Base-by-base conservation (phyloP, 257 asterid genomes). In the Ballota nigra region DNA sequence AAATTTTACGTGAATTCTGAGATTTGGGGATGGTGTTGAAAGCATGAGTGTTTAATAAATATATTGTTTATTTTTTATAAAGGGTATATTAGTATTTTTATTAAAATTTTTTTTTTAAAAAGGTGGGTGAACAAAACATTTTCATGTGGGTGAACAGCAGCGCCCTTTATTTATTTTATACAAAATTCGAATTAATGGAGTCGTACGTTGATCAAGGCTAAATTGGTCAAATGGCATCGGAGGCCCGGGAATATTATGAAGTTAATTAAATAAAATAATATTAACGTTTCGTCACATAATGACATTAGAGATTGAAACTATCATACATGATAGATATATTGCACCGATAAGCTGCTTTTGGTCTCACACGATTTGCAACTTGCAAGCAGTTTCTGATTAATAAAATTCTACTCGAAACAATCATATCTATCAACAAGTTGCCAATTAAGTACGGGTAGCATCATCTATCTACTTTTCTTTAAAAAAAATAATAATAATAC, bases 271-370 rank as follows among this genome's bases (percentile, higher is more conserved):
- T 38, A 20, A 20, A 22, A 24, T 13, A 13, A 23, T 49, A 20
- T 23, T 23, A 41, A 65, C 8, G 7, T 28, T 28, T 5, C 40
- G 29, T 51, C 58, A 51, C 11, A 51, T 18, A 8, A 53, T 29
- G 62, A 49, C 49, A 28, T 67, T 43, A 29, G 23, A 23, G 19
- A 49, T 13, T 51, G 28, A 29, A 67, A 29, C 0, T 7, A 29
- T 15, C 63, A 19, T 53, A 31, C 12, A 26, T 64, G 67, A 33
- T 38, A 28, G 67, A 16, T 52, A 56, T 29, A 59, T 73, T 43
- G 47, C 33, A 55, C 63, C 63, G 36, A 57, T 26, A 13, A 56
- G 73, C 66, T 73, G 78, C 58, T 65, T 41, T 40, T 13, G 57
- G 34, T 49, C 29, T 63, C 43, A 49, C 20, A 33, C 34, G 56